phyloP scores from a whole-genome alignment of 2,329 filamentous ascomycete genomes.

The Myriosclerotinia duriaeana region DNA sequence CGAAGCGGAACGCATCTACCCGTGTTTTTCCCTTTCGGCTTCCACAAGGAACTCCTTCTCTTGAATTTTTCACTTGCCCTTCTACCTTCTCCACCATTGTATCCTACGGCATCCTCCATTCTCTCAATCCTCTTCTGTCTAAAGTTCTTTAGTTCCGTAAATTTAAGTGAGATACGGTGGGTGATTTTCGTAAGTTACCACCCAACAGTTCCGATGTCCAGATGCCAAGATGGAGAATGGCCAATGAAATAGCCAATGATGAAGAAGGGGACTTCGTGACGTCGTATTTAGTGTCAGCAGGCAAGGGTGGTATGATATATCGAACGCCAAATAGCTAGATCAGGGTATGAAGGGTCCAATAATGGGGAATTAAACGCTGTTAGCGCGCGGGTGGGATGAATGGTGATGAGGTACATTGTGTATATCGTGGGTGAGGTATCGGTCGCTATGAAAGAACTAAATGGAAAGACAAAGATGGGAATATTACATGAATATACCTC shows the following conservation, averaged over 20 bases:
- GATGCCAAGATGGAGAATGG: slow-evolving; percentile 20
- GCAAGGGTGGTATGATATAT: slow-evolving; percentile 24
- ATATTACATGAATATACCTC: slow-evolving; percentile 10
- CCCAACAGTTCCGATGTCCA: slow-evolving; percentile 17
- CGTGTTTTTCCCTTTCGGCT: slow-evolving; percentile 20
- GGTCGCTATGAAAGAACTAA: neutral
- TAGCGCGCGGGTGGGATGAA: slow-evolving; percentile 21
- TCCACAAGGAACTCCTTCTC: slow-evolving; percentile 20
- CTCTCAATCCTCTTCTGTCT: neutral
- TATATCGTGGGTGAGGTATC: slow-evolving; percentile 7
- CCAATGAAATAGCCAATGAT: slow-evolving; percentile 15
- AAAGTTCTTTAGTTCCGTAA: slow-evolving; percentile 10
- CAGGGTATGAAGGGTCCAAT: slow-evolving; percentile 17
- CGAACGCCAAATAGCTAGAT: slow-evolving; percentile 23
- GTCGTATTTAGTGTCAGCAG: slow-evolving; percentile 24
- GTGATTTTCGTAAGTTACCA: slow-evolving; percentile 23
- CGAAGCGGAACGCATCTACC: slow-evolving; percentile 14
- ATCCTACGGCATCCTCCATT: neutral
- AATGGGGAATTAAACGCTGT: slow-evolving; percentile 24
- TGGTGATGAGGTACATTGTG: neutral
- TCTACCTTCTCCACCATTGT: slow-evolving; percentile 9
- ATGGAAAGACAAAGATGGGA: neutral
- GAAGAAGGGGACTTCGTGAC: neutral
- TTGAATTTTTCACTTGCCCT: neutral
- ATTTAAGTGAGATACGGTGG: slow-evolving; percentile 8